Evolutionary conservation across 352 stramenopile species (phyloP).

Genomic region (Globisporangium solare): DNA sequence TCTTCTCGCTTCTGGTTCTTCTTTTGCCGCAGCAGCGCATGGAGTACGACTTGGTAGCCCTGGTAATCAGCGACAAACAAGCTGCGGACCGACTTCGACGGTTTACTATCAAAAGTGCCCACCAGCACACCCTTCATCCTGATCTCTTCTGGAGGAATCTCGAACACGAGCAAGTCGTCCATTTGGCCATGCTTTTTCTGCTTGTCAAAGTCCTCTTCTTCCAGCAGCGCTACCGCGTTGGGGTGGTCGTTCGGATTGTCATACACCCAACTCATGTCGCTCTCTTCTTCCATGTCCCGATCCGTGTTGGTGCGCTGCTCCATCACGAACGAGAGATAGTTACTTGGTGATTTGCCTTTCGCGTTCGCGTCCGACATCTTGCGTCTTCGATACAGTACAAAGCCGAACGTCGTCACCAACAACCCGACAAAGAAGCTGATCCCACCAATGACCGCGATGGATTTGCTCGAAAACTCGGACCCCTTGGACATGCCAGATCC

Average conservation of each 20-base stretch:
- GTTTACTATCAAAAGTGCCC: constrained; percentile 4
- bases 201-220: constrained; percentile 38
- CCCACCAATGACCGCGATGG: constrained; percentile 47
- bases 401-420: constrained; percentile 31
- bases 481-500: background rate
- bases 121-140: constrained; percentile 33
- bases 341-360: constrained; percentile 21
- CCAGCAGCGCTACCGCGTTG: constrained; percentile 54
- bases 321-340: constrained; percentile 25
- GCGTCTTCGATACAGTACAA: constrained; percentile 31
- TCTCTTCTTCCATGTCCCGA: constrained; percentile 35
- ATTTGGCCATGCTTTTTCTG: constrained; percentile 46
- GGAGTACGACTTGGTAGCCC: constrained; percentile 61
- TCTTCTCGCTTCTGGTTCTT: constrained; percentile 33
- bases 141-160: constrained; percentile 71
- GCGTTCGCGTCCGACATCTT: constrained; percentile 14
- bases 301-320: constrained; percentile 22
- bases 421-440: constrained; percentile 41
- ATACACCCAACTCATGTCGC: constrained; percentile 46
- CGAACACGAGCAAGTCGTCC: constrained; percentile 69
- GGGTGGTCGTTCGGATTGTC: constrained; percentile 26
- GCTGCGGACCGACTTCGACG: constrained; percentile 13
- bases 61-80: constrained; percentile 68
- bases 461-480: constrained; percentile 34
- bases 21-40: constrained; percentile 50